A percentile compares a stretch with the other conserved stretches of the same genome.
phyloP scores from a whole-genome alignment of 768 basidiomycete species.

The Boletus rubescentipes region DNA sequence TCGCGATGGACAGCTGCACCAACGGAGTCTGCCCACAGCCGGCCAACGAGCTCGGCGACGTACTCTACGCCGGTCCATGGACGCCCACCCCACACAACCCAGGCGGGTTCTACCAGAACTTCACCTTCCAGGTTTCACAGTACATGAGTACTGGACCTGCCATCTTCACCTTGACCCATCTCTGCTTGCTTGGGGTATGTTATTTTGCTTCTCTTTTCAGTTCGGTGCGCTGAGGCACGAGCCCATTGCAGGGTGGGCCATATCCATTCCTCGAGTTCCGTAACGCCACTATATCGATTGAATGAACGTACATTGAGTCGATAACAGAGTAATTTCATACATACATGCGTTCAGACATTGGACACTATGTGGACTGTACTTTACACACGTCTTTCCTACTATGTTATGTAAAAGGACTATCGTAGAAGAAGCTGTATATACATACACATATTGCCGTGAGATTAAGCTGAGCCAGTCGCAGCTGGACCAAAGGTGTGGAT shows the following conservation, averaged over 20 bases:
- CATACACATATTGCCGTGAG: too few species aligned
- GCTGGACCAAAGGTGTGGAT: too few species aligned
- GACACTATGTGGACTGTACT: neutral
- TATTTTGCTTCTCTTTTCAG: neutral
- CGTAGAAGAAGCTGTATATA: too few species aligned
- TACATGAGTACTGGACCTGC: conserved; percentile 19
- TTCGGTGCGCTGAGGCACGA: neutral
- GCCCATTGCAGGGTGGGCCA: conserved; percentile 19
- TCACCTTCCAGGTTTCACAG: conserved; percentile 17
- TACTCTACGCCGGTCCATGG: conserved; percentile 32
- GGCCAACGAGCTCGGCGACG: conserved; percentile 16
- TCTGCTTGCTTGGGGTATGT: conserved; percentile 31
- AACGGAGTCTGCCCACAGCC: conserved; percentile 26
- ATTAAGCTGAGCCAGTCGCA: too few species aligned
- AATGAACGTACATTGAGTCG: neutral
- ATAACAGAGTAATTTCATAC: too few species aligned
- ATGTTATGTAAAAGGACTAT: too few species aligned
- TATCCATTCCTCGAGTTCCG: conserved; percentile 31
- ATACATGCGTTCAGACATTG: neutral
- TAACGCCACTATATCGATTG: conserved; percentile 22
- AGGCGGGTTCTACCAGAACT: conserved; percentile 31
- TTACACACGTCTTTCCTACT: neutral
- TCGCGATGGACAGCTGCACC: conserved; percentile 20
- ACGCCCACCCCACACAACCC: conserved; percentile 16
- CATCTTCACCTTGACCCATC: conserved; percentile 30